Base-by-base conservation (phyloP, 345 rosid species). In the Carallia brachiata region DNA sequence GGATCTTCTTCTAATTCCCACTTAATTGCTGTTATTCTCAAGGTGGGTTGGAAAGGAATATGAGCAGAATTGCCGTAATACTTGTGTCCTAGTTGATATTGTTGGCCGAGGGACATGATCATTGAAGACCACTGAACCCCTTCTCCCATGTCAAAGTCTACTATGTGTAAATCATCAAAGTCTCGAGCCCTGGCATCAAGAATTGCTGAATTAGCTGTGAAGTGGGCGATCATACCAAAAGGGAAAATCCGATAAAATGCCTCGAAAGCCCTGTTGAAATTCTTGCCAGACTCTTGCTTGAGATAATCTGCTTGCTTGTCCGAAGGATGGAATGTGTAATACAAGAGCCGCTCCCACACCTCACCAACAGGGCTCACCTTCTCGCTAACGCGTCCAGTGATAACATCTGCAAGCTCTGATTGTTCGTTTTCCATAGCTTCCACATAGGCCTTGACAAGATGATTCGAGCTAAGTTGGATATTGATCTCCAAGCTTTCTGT, bases 71-170 rank as follows among this genome's bases (percentile, higher is more conserved):
- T 7, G 44, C 59, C 15, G 28, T 19, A 54, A 28, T 54, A 54
- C 12, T 54, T 19, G 4, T 54, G 31, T 19, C 31, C 59, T 61
- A 16, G 34, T 27, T 19, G 58, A 54, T 54, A 27, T 53, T 53
- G 63, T 6, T 44, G 54, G 0, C 70, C 67, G 16, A 78, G 63
- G 27, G 77, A 59, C 55, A 40, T 57, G 27, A 78, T 73, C 13
- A 78, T 19, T 15, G 81, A 50, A 61, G 81, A 55, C 81, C 81
- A 78, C 36, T 78, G 81, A 48, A 78, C 39, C 5, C 81, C 78
- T 13, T 70, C 81, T 23, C 77, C 77, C 52, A 78, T 69, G 65
- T 73, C 77, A 8, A 77, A 77, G 61, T 73, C 80, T 53, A 69
- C 71, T 27, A 78, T n/a, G 65, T 69, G 77, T 36, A 73, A 12